Percentiles rank a stretch among this genome's conserved stretches.
These are phyloP conservation scores for Hanseniaspora uvarum DNA, from an alignment of 1,139 yeast species.

Conservation along the genomic window DNA sequence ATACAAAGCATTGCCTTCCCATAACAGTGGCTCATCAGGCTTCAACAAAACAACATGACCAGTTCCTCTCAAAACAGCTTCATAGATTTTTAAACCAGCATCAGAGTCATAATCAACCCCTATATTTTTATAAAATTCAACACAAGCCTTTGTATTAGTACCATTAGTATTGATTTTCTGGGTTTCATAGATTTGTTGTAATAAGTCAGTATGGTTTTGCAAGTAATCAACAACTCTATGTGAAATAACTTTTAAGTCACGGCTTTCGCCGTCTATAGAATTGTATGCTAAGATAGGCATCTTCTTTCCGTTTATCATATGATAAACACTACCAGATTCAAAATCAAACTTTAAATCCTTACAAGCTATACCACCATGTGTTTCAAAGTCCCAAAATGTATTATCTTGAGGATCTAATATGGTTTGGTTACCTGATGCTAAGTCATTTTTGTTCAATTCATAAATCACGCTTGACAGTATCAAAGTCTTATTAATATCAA, in stretches of 20 bases:
- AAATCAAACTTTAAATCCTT: constrained; percentile 21
- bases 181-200: neutral
- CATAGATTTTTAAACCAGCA: constrained; percentile 6
- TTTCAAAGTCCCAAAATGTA: constrained; percentile 23
- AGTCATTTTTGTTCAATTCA: constrained; percentile 22
- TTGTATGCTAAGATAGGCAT: constrained; percentile 1
- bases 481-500: constrained; percentile 29
- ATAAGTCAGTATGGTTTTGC: constrained; percentile 1
- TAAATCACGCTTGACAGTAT: constrained; percentile 27
- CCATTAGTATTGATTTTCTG: neutral
- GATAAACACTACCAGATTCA: neutral
- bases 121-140: neutral
- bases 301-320: neutral
- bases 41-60: constrained; percentile 67
- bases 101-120: constrained; percentile 3
- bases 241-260: constrained; percentile 1
- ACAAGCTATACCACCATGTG: constrained; percentile 25
- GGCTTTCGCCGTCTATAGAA: neutral
- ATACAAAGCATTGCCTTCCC: constrained; percentile 65
- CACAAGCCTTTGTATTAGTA: neutral
- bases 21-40: constrained; percentile 74
- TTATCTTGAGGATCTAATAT: constrained; percentile 19
- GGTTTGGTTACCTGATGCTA: neutral
- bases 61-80: constrained; percentile 27
- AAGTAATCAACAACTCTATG: neutral